A percentile compares a stretch with the other conserved stretches of the same genome.
These are phyloP conservation scores for Acanthamoeba royreba DNA, from an alignment of 208 protist species.

Conservation along the genomic window DNA sequence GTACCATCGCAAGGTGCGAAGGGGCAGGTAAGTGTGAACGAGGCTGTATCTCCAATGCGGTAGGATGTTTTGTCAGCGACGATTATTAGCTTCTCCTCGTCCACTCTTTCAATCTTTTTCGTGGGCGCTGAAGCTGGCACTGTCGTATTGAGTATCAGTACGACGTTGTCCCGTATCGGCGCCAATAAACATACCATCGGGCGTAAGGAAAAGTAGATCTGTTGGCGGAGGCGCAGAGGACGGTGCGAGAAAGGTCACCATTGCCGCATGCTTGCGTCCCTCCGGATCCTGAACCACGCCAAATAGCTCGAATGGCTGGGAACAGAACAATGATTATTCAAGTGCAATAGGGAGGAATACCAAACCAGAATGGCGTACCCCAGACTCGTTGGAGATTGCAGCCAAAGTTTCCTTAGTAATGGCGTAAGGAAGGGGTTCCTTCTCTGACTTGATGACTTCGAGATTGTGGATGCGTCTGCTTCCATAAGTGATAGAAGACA, in stretches of 20 bases:
- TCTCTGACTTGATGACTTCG: background rate
- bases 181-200: background rate
- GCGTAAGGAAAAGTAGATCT: background rate
- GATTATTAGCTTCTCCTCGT: background rate
- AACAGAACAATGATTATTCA: background rate
- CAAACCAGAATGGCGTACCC: background rate
- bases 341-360: background rate
- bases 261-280: background rate
- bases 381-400: background rate
- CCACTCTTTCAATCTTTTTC: background rate
- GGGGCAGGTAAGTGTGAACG: background rate
- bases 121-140: background rate
- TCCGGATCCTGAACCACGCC: constrained; percentile 2
- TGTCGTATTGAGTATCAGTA: background rate
- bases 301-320: background rate
- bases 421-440: background rate
- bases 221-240: background rate
- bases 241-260: background rate
- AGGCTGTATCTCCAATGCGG: constrained; percentile 20
- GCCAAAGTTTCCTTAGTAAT: background rate
- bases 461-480: too few species aligned
- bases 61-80: constrained; percentile 24
- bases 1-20: constrained; percentile 38
- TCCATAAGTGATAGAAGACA: background rate
- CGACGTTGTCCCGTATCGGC: background rate